Base-by-base conservation (phyloP, 1,139 yeast genomes). In the Geotrichum fermentans region DNA sequence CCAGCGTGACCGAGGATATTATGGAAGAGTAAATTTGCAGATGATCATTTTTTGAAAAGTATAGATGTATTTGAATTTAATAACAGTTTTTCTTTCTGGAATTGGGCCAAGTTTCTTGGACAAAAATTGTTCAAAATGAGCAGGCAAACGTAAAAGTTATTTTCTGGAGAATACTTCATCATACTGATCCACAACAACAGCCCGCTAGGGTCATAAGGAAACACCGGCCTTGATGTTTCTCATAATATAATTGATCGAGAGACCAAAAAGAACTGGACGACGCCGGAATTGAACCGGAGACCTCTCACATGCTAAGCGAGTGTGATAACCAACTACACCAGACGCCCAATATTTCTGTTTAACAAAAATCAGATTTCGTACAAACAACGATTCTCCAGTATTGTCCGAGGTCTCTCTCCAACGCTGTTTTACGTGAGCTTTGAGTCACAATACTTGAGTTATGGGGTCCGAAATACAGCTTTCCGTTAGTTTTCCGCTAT, bases 1-100 rank as follows among this genome's bases (percentile, higher is more conserved):
- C 43, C 10, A 36, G 39, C 14, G 51, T 35, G n/a, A 29, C 20
- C 28, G 42, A 30, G 3, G 45, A 34, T 6, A 47, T 43, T 3
- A 42, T 33, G 17, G 50, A 50, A 24, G 49, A 46, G 41, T 40
- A 39, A n/a, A 29, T n/a, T 21, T n/a, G 34, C 8, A 32, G n/a
- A 32, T 3, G 6, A 21, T 11, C 18, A 3, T 16, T 16, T 26
- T 11, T n/a, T 20, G 38, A 18, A 22, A 20, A 30, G 24, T 11
- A 43, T 18, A 20, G 34, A 28, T 13, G 20, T 32, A 32, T 18
- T 17, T 18, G 10, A 8, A 40, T 16, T 18, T 14, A 26, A n/a
- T 16, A 22, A 42, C 22, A 22, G 18, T 5, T 17, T 14, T 36
- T 8, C n/a, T 21, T 20, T 36, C 4, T 8, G 17, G 18, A 18